Conservation (phyloP, 306 rosid species). For the Quercus rubra region DNA sequence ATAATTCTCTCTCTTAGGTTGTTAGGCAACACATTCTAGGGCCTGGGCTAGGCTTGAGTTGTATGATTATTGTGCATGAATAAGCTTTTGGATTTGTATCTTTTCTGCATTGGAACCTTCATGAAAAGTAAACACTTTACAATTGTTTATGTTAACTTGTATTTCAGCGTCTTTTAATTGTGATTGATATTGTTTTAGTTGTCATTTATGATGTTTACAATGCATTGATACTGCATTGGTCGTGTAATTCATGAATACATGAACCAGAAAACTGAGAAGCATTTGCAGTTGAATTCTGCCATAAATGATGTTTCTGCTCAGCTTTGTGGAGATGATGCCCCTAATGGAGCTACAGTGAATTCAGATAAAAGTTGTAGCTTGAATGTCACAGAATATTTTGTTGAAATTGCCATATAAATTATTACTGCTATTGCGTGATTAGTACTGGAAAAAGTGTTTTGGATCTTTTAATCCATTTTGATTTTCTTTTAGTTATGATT, state of each 20-base stretch:
- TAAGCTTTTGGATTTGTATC: too few relatives aligned
- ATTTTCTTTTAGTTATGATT: background rate
- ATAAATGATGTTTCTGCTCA: conserved; percentile 47
- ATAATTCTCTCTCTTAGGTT: too few relatives aligned
- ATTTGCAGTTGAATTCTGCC: conserved; percentile 50
- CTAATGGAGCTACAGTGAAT: conserved; percentile 20
- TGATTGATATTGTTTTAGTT: conserved; percentile 4
- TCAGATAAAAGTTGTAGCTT: conserved; percentile 41
- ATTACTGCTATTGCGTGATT: background rate
- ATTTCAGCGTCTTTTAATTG: background rate
- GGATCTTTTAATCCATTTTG: background rate
- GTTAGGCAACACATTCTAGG: too few relatives aligned
- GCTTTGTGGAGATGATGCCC: conserved; percentile 25
- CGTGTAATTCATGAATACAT: conserved; percentile 20
- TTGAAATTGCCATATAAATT: background rate
- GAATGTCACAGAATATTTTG: conserved; percentile 19
- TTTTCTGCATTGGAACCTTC: too few relatives aligned
- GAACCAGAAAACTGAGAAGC: conserved; percentile 54
- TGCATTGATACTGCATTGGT: background rate
- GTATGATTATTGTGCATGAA: background rate
- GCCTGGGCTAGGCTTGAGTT: background rate
- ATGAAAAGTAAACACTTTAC: background rate
- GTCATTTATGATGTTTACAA: background rate
- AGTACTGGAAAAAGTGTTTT: background rate
- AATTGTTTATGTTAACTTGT: background rate